Evolutionary conservation across 768 basidiomycete species (phyloP).

Genomic region (Kwoniella bestiolae): DNA sequence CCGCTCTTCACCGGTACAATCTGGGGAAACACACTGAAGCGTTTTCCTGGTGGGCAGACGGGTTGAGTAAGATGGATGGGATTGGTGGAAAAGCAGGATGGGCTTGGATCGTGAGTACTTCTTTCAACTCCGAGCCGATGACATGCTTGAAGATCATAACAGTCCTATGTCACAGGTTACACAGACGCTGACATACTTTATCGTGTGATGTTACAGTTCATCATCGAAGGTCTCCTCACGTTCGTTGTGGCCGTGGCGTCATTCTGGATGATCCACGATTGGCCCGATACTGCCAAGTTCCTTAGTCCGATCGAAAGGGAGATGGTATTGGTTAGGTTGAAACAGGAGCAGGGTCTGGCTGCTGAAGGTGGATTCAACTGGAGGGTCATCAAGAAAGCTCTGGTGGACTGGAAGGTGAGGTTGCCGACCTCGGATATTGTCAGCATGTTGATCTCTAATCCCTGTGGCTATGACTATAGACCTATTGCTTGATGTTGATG

Average conservation of each 20-base stretch:
- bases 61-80: constrained; percentile 50
- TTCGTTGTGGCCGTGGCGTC: constrained; percentile 53
- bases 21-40: background rate
- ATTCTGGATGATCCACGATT: constrained; percentile 62
- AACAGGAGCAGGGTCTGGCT: constrained; percentile 58
- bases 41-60: constrained; percentile 1
- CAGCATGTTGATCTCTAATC: background rate
- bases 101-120: constrained; percentile 47
- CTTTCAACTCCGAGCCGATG: too few species aligned
- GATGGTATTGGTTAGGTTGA: constrained; percentile 59
- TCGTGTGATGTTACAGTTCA: constrained; percentile 25
- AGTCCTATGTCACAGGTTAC: too few species aligned
- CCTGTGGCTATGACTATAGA: constrained; percentile 26
- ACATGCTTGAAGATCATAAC: too few species aligned
- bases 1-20: too few species aligned
- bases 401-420: constrained; percentile 50
- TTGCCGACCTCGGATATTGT: background rate
- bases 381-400: constrained; percentile 57
- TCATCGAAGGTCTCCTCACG: constrained; percentile 58
- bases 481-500: constrained; percentile 57
- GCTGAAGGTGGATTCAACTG: constrained; percentile 59
- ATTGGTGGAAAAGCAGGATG: constrained; percentile 57
- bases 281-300: constrained; percentile 62
- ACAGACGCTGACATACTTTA: background rate
- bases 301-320: constrained; percentile 61